Evolutionary conservation across 2,329 filamentous ascomycete species (phyloP), one percentile per base, ranked within the genome.

Genomic region (Neospermospora avenae): DNA sequence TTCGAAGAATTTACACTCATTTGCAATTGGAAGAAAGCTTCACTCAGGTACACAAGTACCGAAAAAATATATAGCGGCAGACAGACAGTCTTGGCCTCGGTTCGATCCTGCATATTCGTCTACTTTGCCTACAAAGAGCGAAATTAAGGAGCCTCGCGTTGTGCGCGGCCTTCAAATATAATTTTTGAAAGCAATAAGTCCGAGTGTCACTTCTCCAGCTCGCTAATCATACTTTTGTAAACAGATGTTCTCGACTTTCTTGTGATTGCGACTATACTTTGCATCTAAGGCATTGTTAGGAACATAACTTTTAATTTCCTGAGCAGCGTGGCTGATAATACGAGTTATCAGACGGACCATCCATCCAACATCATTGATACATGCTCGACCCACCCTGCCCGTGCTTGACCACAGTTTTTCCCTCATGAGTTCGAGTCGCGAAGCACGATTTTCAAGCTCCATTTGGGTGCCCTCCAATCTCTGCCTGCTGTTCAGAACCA

Each of bases 91-190:
- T 48, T 58, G 24, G 34, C 35, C 46, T 51, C 55, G 55, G 55
- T 28, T 58, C 55, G 55, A 46, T 46, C 55, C 55, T 48, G 46
- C 44, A 58, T 20, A n/a, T 28, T 58, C 55, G 22, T 37, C 35
- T 28, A 18, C 18, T 49, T 49, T 49, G 45, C 28, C 45, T n/a
- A 13, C 24, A 49, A 22, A 13, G 24, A 31, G 24, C 2, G 34
- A 49, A 18, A 10, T 31, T 31, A 24, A 31, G 3, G 25, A 16
- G 13, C 18, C 39, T 42, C 4, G 10, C 39, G 5, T 42, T 7
- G 39, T 11, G n/a, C n/a, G n/a, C n/a, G n/a, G n/a, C n/a, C n/a
- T n/a, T n/a, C n/a, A n/a, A n/a, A n/a, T n/a, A n/a, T n/a, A n/a
- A n/a, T n/a, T n/a, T n/a, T n/a, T n/a, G n/a, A n/a, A n/a, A n/a